Evolutionary conservation across 306 rosid species (phyloP).

Genomic region (Carpinus viminea): DNA sequence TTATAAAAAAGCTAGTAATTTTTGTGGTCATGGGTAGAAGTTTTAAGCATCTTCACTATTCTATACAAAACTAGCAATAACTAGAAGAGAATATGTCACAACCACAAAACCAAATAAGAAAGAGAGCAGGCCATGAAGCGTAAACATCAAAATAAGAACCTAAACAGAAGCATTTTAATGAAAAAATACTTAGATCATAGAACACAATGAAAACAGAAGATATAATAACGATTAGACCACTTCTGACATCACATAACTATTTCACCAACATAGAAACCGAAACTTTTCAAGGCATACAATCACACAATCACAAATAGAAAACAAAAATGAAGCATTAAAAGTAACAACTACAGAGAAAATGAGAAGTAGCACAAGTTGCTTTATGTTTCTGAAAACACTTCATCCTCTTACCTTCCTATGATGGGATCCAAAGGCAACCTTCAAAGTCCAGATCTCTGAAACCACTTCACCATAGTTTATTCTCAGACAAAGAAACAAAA

Average conservation of each 20-base stretch:
- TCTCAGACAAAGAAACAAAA: constrained; percentile 23
- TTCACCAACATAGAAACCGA: constrained; percentile 18
- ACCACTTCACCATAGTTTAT: constrained; percentile 33
- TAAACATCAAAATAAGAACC: constrained; percentile 20
- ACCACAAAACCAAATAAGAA: background rate
- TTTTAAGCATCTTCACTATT: background rate
- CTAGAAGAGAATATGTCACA: constrained; percentile 2
- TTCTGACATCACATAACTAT: background rate
- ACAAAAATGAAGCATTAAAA: background rate
- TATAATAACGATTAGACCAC: constrained; percentile 16
- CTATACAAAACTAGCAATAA: constrained; percentile 11
- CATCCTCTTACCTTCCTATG: constrained; percentile 28
- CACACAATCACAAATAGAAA: background rate
- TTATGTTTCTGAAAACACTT: background rate
- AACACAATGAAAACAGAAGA: constrained; percentile 23
- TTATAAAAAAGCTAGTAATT: background rate
- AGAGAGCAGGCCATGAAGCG: background rate
- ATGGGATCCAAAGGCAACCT: constrained; percentile 26
- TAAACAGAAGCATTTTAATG: constrained; percentile 12
- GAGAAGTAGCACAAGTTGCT: background rate
- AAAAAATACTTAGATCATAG: constrained; percentile 15
- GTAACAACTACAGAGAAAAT: background rate
- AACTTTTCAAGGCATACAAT: background rate
- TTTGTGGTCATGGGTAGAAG: background rate
- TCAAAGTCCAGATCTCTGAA: constrained; percentile 72